Conservation (phyloP, 345 rosid species). For the Euphorbia pulcherrima region DNA sequence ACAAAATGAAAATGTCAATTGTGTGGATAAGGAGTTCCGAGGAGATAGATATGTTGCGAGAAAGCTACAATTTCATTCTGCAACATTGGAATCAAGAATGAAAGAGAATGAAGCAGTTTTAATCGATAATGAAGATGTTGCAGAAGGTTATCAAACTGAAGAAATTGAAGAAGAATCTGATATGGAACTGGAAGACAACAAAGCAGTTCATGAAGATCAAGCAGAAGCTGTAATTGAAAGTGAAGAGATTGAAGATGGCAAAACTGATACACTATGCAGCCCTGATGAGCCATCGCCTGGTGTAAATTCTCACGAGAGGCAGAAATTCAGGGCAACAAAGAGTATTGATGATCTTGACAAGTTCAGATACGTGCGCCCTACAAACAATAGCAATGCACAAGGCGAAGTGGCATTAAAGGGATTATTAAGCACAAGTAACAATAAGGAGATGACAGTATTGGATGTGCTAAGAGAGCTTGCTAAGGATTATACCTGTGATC, state of each 20-base stretch:
- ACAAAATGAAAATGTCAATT: conserved; percentile 1
- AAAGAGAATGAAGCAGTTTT: conserved; percentile 5
- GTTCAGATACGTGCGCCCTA: conserved; percentile 18
- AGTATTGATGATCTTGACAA: conserved; percentile 26
- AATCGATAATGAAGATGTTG: neutral
- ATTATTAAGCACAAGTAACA: neutral
- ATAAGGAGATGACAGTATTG: conserved; percentile 11
- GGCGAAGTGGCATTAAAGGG: neutral
- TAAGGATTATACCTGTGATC: conserved; percentile 9
- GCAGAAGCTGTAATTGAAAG: neutral
- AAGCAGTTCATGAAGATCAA: neutral
- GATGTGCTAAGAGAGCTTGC: conserved; percentile 29
- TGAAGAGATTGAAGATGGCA: neutral
- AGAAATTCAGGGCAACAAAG: neutral
- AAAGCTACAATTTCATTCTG: conserved; percentile 21
- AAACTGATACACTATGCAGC: conserved; percentile 4
- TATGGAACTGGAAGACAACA: conserved; percentile 13
- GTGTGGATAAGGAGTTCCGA: neutral
- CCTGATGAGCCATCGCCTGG: neutral
- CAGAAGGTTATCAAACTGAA: neutral
- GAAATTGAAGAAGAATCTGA: conserved; percentile 14
- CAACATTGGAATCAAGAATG: conserved; percentile 13
- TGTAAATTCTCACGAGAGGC: neutral
- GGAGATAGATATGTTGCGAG: conserved; percentile 18
- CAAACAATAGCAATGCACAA: conserved; percentile 2